Percentiles rank a stretch among this genome's conserved stretches.
Conservation (phyloP, 164 flowering plant species). For the Aristolochia contorta region DNA sequence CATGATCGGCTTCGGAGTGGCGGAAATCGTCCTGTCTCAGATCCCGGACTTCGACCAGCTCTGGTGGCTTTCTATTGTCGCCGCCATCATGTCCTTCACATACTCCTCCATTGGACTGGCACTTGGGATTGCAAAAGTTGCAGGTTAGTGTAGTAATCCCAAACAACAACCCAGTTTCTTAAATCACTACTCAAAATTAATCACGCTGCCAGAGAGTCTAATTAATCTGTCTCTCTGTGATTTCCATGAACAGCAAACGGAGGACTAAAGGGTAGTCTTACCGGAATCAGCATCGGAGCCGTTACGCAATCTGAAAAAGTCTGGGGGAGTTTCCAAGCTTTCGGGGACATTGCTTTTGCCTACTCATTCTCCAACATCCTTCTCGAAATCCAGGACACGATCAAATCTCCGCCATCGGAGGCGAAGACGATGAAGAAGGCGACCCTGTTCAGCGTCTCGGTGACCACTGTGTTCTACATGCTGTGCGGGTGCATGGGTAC, state of each 20-base stretch:
- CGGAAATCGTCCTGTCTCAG: constrained; percentile 15
- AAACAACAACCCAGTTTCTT: too few species aligned
- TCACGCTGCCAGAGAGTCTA: too few species aligned
- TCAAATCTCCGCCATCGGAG: constrained; percentile 54
- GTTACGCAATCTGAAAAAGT: constrained; percentile 48
- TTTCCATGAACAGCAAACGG: constrained; percentile 31
- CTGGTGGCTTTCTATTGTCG: constrained; percentile 20
- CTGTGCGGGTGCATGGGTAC: constrained; percentile 61
- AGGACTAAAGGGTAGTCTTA: constrained; percentile 41
- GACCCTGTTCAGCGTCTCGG: constrained; percentile 24
- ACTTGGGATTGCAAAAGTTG: constrained; percentile 29
- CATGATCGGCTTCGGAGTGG: constrained; percentile 46
- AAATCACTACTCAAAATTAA: too few species aligned
- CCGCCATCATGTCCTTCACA: constrained; percentile 25
- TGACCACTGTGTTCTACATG: constrained; percentile 53
- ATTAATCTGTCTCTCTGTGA: not conserved
- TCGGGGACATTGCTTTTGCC: constrained; percentile 73
- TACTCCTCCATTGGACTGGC: constrained; percentile 19
- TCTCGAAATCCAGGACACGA: constrained; percentile 67
- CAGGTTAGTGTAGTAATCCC: constrained; percentile 12
- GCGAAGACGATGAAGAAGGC: constrained; percentile 58
- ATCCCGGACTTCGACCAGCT: constrained; percentile 21
- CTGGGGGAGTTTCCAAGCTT: constrained; percentile 73
- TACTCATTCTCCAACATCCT: constrained; percentile 67
- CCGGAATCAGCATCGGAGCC: constrained; percentile 55